Evolutionary conservation across 208 protist species (phyloP).

Genomic region (Vickermania ingenoplastis): DNA sequence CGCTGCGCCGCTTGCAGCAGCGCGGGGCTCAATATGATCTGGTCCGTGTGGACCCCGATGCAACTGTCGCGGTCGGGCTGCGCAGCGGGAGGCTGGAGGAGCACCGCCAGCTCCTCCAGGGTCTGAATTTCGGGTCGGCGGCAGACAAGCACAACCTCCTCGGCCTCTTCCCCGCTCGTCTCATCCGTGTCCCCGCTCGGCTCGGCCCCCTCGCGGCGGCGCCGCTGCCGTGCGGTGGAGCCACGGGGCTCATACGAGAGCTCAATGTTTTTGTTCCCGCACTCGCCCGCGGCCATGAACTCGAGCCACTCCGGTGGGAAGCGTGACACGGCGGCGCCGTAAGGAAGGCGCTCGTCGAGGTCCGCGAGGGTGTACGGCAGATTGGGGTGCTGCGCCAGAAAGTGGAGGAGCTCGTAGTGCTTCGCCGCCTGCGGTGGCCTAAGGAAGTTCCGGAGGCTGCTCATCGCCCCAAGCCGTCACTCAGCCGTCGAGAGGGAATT

Average conservation of each 20-base stretch:
- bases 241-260: conserved; percentile 13
- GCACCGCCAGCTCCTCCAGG: conserved; percentile 33
- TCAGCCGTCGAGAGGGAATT: not conserved
- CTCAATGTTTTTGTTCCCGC: conserved; percentile 62
- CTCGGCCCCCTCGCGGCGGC: not conserved
- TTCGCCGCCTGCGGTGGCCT: conserved; percentile 63
- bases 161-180: not conserved
- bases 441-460: conserved; percentile 56
- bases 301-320: conserved; percentile 69
- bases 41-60: conserved; percentile 77
- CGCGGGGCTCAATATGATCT: conserved; percentile 37
- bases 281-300: conserved; percentile 38
- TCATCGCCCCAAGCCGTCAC: conserved; percentile 26
- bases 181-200: not conserved
- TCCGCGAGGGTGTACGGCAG: conserved; percentile 55
- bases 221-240: too few relatives aligned
- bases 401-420: conserved; percentile 79
- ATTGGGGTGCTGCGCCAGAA: conserved; percentile 61
- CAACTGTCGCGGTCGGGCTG: conserved; percentile 59
- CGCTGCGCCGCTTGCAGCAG: conserved; percentile 42
- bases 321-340: conserved; percentile 62
- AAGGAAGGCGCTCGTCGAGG: conserved; percentile 71
- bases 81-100: conserved; percentile 48
- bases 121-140: conserved; percentile 33
- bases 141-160: conserved; percentile 44